Conservation (phyloP, 352 stramenopile species). For the Phytophthora sp. region DNA sequence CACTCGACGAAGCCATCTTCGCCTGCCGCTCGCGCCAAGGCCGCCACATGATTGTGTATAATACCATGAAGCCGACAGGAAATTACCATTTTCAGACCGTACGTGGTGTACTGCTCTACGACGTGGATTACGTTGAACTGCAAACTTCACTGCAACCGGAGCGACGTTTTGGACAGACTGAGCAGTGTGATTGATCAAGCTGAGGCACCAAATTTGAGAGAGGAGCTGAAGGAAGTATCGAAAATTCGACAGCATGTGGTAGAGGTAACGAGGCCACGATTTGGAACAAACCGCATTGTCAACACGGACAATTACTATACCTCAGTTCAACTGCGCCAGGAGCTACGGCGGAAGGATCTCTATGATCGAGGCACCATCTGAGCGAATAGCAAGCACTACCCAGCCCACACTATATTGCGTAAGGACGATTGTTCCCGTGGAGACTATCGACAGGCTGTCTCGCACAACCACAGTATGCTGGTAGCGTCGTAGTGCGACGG, state of each 20-base stretch:
- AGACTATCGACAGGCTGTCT: conserved; percentile 1
- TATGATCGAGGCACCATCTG: neutral
- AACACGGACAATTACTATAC: no score
- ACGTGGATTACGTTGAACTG: conserved; percentile 4
- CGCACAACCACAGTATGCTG: no score
- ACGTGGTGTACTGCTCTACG: conserved; percentile 3
- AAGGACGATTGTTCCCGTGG: conserved; percentile 6
- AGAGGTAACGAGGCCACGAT: neutral
- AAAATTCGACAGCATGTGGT: neutral
- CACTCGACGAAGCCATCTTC: neutral
- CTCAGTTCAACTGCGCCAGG: no score
- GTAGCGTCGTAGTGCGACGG: no score
- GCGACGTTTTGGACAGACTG: neutral
- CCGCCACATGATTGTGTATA: neutral
- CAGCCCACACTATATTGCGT: neutral
- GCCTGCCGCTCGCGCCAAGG: neutral
- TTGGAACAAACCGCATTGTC: neutral
- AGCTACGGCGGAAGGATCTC: neutral
- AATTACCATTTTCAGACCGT: conserved; percentile 7
- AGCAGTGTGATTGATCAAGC: neutral
- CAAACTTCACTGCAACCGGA: conserved; percentile 14
- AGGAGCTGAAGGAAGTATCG: neutral
- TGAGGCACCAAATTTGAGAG: neutral
- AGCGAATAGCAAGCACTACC: neutral
- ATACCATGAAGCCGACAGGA: neutral